Base-by-base conservation (phyloP, 306 rosid species). In the Alnus glutinosa region DNA sequence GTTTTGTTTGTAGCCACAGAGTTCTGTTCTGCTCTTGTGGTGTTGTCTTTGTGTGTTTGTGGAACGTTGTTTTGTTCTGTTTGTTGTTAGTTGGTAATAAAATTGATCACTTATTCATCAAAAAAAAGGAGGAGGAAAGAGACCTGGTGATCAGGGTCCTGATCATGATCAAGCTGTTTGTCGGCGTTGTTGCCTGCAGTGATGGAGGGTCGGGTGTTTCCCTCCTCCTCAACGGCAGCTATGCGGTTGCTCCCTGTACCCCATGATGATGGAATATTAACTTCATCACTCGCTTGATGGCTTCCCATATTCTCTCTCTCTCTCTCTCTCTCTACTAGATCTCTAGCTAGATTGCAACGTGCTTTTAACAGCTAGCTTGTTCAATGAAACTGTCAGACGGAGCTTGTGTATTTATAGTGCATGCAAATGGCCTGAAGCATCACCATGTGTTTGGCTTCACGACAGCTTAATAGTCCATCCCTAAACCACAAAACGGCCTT, bases 201-300 rank as follows among this genome's bases (percentile, higher is more conserved):
- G 44, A 36, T 14, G 51, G 32, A n/a, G 51, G 78, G 69, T 7
- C 70, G 59, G 5, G 76, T 49, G 14, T 12, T 30, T 23, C 28
- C 28, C 28, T 23, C 28, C 28, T 23, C 28, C 28, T 23, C 28
- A 52, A 84, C 50, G 3, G 94, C 94, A 1, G 47, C 87, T 3
- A 88, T 76, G 39, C 91, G 90, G 28, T 68, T 74, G 83, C 78
- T 84, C 51, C 89, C 84, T 30, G 75, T 72, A 36, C 19, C 71
- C 28, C 51, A 28, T 55, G 77, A 34, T 16, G 69, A 51, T 23
- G 44, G 19, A 1, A 55, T 55, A 6, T 42, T 42, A 42, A 18
- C 36, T 28, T 30, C 68, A 46, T 16, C 64, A 36, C 54, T 55
- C 50, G 1, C 34, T 30, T 37, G 28, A 9, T 71, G 57, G 68